A percentile compares a stretch with the other conserved stretches of the same genome.
Conservation (phyloP, 345 rosid species). For the Cardiospermum halicacabum region DNA sequence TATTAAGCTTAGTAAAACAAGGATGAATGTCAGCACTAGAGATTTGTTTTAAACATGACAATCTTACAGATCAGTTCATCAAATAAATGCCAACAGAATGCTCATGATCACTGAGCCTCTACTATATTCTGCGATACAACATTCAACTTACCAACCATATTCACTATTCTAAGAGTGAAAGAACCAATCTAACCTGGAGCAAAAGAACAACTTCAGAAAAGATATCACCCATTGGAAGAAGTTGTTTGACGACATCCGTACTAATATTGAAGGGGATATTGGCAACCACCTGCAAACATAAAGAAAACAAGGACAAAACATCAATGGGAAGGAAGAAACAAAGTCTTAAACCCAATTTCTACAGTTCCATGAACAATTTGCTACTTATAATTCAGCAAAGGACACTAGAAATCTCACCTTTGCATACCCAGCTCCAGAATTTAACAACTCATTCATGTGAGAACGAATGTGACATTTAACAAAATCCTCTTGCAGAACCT, state of each 20-base stretch:
- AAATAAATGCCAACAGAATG: neutral
- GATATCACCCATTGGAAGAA: constrained; percentile 93
- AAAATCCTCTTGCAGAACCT: constrained; percentile 89
- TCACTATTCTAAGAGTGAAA: neutral
- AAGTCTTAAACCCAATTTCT: neutral
- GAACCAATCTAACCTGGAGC: constrained; percentile 53
- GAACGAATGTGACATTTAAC: constrained; percentile 67
- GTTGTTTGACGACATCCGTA: constrained; percentile 72
- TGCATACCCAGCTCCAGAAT: constrained; percentile 33
- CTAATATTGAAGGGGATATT: constrained; percentile 88
- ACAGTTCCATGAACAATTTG: no score
- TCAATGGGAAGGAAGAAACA: neutral
- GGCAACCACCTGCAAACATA: constrained; percentile 62
- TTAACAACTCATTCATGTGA: constrained; percentile 36
- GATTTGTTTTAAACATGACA: neutral
- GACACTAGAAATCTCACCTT: constrained; percentile 39
- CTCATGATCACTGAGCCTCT: neutral
- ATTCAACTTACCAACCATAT: neutral
- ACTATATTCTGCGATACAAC: neutral
- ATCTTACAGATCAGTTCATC: constrained; percentile 1
- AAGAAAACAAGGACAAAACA: neutral
- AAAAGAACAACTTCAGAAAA: constrained; percentile 86
- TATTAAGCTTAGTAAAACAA: neutral
- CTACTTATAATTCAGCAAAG: no score
- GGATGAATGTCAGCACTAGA: neutral